Evolutionary conservation across 108 stramenopile genomes (phyloP).

Genomic region (Aurantiochytrium sp.): DNA sequence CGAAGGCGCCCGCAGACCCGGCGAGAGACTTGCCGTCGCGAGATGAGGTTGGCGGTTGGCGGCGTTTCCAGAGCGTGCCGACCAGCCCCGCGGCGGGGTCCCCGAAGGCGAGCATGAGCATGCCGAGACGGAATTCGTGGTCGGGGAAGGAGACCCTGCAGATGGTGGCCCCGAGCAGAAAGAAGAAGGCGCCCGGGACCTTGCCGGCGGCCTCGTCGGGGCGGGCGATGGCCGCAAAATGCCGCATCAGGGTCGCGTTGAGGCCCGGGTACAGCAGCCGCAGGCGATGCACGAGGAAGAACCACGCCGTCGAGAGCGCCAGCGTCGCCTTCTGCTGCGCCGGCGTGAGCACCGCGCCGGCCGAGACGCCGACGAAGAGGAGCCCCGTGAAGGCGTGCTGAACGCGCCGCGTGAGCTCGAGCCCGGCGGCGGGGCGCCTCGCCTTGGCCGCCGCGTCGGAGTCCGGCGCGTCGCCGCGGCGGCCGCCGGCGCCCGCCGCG

Average conservation of each 20-base stretch:
- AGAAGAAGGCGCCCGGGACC: not conserved
- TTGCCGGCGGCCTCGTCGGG: not conserved
- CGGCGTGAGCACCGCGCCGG: not conserved
- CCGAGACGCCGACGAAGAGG: not conserved
- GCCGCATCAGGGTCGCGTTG: not conserved
- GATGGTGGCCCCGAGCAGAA: not conserved
- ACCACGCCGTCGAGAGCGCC: not conserved
- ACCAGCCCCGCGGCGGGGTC: not conserved
- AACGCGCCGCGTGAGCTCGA: not conserved
- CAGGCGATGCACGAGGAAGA: not conserved
- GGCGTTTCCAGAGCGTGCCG: not conserved
- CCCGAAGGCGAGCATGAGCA: not conserved
- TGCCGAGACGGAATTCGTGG: not conserved
- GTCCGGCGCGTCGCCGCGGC: too few species aligned
- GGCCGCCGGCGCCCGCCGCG: too few species aligned
- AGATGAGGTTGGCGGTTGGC: too few species aligned
- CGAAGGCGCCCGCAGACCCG: not conserved
- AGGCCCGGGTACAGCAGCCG: not conserved
- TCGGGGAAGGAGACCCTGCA: not conserved
- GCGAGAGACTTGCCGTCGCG: not conserved
- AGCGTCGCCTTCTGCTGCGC: not conserved
- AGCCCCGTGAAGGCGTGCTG: slow-evolving; percentile 8
- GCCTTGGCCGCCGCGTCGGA: too few species aligned
- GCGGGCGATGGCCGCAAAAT: not conserved
- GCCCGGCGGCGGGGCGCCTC: too few species aligned